Conservation (phyloP, 2,329 filamentous ascomycete species). For the Volutella citrinella region DNA sequence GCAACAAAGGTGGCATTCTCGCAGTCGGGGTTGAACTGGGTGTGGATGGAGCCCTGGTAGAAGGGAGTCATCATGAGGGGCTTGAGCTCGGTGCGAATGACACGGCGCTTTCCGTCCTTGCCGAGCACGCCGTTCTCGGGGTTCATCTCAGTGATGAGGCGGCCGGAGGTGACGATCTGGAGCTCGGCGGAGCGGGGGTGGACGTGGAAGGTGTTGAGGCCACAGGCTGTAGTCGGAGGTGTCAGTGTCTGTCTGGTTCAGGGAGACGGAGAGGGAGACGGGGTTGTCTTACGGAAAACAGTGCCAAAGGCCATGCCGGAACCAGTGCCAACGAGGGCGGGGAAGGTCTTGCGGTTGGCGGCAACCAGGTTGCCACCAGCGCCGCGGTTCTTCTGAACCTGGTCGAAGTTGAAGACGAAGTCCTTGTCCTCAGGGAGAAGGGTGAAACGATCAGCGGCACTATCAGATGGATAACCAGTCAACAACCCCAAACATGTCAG, state of each 20-base stretch:
- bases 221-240: constrained; percentile 38
- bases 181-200: constrained; percentile 54
- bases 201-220: constrained; percentile 56
- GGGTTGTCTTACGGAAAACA: constrained; percentile 34
- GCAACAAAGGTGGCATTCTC: constrained; percentile 48
- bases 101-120: constrained; percentile 35
- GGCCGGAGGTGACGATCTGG: constrained; percentile 48
- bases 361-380: constrained; percentile 47
- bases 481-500: too few relatives aligned
- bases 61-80: constrained; percentile 51
- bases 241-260: constrained; percentile 10
- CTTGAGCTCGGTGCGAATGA: constrained; percentile 40
- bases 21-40: constrained; percentile 55
- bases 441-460: constrained; percentile 40
- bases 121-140: constrained; percentile 48
- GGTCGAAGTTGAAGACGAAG: constrained; percentile 50
- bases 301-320: constrained; percentile 50
- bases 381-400: constrained; percentile 18
- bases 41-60: constrained; percentile 53
- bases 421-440: constrained; percentile 42
- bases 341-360: constrained; percentile 56
- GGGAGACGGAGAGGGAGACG: background rate
- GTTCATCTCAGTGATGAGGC: constrained; percentile 49
- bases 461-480: too few relatives aligned
- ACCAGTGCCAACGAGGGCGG: constrained; percentile 51